Evolutionary conservation across 2,329 filamentous ascomycete species (phyloP), one percentile per base, ranked within the genome.

Genomic region (Fusarium sp.): DNA sequence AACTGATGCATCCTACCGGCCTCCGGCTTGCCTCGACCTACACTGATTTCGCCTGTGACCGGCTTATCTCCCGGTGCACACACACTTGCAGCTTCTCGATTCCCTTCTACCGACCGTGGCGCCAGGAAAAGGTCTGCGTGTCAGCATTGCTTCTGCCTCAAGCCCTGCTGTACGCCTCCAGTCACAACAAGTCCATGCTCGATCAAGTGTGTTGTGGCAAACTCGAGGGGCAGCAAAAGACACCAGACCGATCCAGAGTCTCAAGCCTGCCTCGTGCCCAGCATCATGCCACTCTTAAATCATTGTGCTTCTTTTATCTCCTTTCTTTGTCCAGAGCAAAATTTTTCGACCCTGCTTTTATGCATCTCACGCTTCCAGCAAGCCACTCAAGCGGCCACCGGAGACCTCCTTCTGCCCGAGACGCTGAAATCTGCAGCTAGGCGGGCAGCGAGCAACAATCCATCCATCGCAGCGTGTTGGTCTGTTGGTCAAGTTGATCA

Each of bases 61-160:
- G 68, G 72, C 65, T 68, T 71, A 68, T 71, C 57, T 71, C 60
- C 75, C 65, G 67, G 69, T 69, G 69, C 61, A 73, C 64, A 58
- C 58, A n/a, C 11, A 62, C 43, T 61, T 69, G 65, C 56, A 64
- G 39, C 24, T 64, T 63, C 54, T 66, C 41, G 41, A 58, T 37
- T 39, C 37, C 37, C 20, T 64, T 58, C 64, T 69, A 18, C 54
- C 65, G 65, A 68, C 33, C 57, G 33, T 64, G 27, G 41, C 52
- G 57, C 39, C 13, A 45, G 52, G 45, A 67, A 70, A 70, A 65
- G 43, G 16, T 31, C 60, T 70, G 35, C 35, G 48, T 67, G 29
- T 65, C 68, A 58, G 45, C 39, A 22, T 33, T 65, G 64, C 57
- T 63, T 63, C 33, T 61, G 33, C 18, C n/a, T 41, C 57, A n/a